phyloP scores from a whole-genome alignment of 2,329 filamentous ascomycete species.

The Clonostachys byssicola region DNA sequence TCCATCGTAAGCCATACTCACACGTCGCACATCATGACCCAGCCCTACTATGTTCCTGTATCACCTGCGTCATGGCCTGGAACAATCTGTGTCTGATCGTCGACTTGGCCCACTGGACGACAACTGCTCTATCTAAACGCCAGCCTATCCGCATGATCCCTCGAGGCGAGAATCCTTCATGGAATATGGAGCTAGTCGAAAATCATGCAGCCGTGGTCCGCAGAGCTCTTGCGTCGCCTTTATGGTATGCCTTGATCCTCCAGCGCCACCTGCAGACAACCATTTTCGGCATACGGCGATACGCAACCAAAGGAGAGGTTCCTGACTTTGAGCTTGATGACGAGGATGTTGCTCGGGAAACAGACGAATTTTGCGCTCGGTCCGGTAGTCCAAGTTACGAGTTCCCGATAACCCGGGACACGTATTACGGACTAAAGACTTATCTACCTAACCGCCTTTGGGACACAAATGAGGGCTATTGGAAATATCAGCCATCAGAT shows the following conservation, averaged over 20 bases:
- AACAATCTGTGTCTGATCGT: neutral
- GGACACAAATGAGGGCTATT: neutral
- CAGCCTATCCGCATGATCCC: neutral
- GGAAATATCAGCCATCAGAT: neutral
- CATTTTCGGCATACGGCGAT: neutral
- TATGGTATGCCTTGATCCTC: neutral
- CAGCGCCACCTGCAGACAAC: neutral
- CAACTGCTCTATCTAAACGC: neutral
- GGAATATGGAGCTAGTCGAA: neutral
- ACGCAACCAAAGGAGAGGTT: neutral
- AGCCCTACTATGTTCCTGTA: neutral
- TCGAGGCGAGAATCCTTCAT: neutral
- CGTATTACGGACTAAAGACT: neutral
- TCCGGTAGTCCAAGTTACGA: neutral
- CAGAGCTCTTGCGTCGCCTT: neutral
- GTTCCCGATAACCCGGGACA: neutral
- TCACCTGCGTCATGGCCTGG: neutral
- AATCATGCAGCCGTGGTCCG: neutral
- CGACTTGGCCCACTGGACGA: neutral
- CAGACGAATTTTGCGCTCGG: neutral
- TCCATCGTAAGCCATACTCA: neutral
- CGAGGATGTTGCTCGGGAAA: neutral
- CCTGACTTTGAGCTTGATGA: neutral
- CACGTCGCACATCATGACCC: constrained; percentile 1
- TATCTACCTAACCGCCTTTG: neutral